A percentile compares a stretch with the other conserved stretches of the same genome.
Evolutionary conservation across 345 rosid genomes (phyloP).

Genomic region (Acer campestre): DNA sequence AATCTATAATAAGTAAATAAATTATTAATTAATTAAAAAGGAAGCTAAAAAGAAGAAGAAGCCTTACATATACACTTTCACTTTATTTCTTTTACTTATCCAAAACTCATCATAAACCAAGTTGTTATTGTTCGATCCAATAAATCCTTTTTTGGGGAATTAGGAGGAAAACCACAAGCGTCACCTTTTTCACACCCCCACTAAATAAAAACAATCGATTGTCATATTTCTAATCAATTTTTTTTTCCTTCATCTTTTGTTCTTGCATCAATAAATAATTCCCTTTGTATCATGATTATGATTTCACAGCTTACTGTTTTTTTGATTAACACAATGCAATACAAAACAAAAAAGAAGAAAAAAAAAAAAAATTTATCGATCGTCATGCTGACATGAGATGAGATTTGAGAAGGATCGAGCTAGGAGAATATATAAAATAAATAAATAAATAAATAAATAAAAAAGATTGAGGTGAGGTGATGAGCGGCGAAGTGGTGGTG

Average conservation of each 20-base stretch:
- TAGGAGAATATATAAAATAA: not conserved
- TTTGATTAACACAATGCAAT: not conserved
- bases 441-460: no score
- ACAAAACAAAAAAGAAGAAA: not conserved
- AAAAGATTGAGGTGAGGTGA: no score
- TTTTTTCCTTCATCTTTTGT: not conserved
- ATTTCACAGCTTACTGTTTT: constrained; percentile 12
- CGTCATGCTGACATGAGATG: constrained; percentile 33
- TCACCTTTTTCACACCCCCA: constrained; percentile 23
- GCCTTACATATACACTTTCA: constrained; percentile 14
- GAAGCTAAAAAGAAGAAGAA: constrained; percentile 1
- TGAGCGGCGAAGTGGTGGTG: constrained; percentile 11
- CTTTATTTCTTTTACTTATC: constrained; percentile 17
- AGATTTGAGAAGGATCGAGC: not conserved
- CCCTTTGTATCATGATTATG: constrained; percentile 8
- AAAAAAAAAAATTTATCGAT: not conserved
- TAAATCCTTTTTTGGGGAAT: constrained; percentile 15
- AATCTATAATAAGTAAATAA: constrained; percentile 3
- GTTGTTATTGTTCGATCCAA: constrained; percentile 9
- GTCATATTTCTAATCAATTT: constrained; percentile 12
- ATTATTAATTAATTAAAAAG: not conserved
- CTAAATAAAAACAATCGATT: not conserved
- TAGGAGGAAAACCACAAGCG: constrained; percentile 27
- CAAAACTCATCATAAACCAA: constrained; percentile 20
- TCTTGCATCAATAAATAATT: constrained; percentile 20